Percentiles rank a stretch among this genome's conserved stretches.
These are phyloP conservation scores for Tricholoma terreum DNA, from an alignment of 768 basidiomycete species.

Conservation along the genomic window DNA sequence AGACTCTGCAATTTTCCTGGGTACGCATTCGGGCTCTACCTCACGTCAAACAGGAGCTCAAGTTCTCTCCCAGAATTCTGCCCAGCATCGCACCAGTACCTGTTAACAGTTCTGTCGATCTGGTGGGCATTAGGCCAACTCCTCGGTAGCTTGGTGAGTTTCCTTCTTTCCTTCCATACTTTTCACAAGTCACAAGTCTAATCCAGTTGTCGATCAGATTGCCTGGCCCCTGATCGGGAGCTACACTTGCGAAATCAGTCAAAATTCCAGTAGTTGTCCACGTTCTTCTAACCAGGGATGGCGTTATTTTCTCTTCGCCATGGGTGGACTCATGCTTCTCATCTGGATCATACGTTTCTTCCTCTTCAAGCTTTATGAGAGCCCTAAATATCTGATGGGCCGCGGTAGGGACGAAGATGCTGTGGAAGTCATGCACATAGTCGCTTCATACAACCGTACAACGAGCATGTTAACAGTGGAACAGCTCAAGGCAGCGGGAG, in stretches of 20 bases:
- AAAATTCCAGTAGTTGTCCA: constrained; percentile 31
- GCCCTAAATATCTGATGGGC: constrained; percentile 71
- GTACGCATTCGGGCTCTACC: constrained; percentile 28
- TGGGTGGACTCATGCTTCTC: constrained; percentile 69
- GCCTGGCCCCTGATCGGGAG: constrained; percentile 75
- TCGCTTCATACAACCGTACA: constrained; percentile 60
- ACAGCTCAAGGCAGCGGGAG: constrained; percentile 36
- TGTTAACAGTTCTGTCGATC: constrained; percentile 70
- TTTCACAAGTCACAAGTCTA: background rate
- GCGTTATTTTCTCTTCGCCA: constrained; percentile 71
- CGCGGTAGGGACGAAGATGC: constrained; percentile 61
- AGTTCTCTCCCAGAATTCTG: constrained; percentile 51
- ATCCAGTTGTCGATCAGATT: constrained; percentile 34
- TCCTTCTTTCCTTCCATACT: background rate
- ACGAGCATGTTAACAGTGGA: constrained; percentile 48
- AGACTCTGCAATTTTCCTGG: constrained; percentile 74
- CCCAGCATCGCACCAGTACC: constrained; percentile 70
- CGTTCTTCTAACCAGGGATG: constrained; percentile 63
- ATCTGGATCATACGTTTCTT: constrained; percentile 63
- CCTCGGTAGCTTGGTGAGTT: constrained; percentile 41
- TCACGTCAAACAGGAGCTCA: background rate
- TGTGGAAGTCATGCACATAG: constrained; percentile 55
- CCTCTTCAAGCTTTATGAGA: constrained; percentile 64
- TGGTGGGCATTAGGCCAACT: constrained; percentile 83
- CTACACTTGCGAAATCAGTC: constrained; percentile 51